Percentiles rank a stretch among this genome's conserved stretches.
Evolutionary conservation across 1,139 yeast genomes (phyloP).

Genomic region (Keqinozyma sinolaborantium): DNA sequence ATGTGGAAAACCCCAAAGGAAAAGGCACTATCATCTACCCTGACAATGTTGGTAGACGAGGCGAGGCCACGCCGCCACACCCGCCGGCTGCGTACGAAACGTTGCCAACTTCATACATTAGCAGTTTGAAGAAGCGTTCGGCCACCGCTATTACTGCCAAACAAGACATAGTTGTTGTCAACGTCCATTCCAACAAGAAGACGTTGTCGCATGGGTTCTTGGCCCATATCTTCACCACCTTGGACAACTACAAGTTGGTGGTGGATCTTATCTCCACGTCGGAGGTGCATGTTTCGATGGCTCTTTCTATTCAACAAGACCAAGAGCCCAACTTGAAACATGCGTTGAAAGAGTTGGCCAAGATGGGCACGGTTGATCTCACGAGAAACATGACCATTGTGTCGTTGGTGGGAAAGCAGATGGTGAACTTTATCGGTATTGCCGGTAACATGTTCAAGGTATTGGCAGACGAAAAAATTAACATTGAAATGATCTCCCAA

Average conservation of each 20-base stretch:
- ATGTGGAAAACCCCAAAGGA: conserved; percentile 89
- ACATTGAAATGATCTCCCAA: conserved; percentile 96
- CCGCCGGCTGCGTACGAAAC: conserved; percentile 78
- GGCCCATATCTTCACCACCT: conserved; percentile 82
- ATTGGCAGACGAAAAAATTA: conserved; percentile 85
- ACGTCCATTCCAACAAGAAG: conserved; percentile 90
- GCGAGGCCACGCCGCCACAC: conserved; percentile 90
- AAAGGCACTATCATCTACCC: conserved; percentile 93
- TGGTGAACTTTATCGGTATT: conserved; percentile 94
- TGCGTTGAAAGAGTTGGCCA: conserved; percentile 74
- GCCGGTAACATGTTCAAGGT: conserved; percentile 97
- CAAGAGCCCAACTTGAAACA: conserved; percentile 55
- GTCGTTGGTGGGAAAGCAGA: conserved; percentile 92
- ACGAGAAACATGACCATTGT: conserved; percentile 86
- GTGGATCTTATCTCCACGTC: conserved; percentile 96
- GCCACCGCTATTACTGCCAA: conserved; percentile 98
- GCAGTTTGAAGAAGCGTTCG: conserved; percentile 57
- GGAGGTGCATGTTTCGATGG: conserved; percentile 98
- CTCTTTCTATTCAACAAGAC: conserved; percentile 71
- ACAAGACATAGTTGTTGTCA: conserved; percentile 85
- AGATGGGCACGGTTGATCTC: conserved; percentile 85
- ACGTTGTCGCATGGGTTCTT: conserved; percentile 92
- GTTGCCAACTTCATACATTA: conserved; percentile 42
- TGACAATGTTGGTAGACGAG: conserved; percentile 77
- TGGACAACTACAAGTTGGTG: conserved; percentile 81